Conservation (phyloP, 2,329 filamentous ascomycete species). For the Davidsoniella neocaledoniae region DNA sequence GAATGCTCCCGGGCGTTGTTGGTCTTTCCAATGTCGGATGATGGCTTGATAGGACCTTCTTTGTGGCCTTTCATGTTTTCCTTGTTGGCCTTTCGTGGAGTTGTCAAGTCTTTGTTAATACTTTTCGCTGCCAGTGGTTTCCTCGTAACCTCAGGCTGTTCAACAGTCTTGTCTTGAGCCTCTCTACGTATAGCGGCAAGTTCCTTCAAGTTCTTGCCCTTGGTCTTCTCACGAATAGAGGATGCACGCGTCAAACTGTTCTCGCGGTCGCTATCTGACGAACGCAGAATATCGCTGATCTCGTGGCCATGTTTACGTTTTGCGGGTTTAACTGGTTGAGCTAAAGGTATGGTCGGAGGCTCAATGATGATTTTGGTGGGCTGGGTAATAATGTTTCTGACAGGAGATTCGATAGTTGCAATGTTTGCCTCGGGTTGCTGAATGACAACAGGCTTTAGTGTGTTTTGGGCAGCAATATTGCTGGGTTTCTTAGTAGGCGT, state of each 20-base stretch:
- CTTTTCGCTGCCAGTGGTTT: slow-evolving; percentile 39
- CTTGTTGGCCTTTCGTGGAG: slow-evolving; percentile 1
- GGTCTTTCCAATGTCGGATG: not conserved
- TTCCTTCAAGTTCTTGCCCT: slow-evolving; percentile 30
- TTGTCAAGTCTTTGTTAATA: slow-evolving; percentile 38
- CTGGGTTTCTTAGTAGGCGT: slow-evolving; percentile 9
- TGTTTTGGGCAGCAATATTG: slow-evolving; percentile 1
- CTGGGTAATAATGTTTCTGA: not conserved
- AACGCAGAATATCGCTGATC: not conserved
- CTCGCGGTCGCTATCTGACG: slow-evolving; percentile 5
- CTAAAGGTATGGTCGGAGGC: not conserved
- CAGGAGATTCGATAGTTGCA: not conserved
- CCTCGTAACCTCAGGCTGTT: slow-evolving; percentile 19
- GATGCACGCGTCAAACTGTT: slow-evolving; percentile 4
- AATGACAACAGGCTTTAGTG: not conserved
- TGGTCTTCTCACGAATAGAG: slow-evolving; percentile 18
- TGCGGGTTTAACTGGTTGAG: not conserved
- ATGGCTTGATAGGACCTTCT: not conserved
- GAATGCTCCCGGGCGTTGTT: not conserved
- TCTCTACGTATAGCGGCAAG: slow-evolving; percentile 27
- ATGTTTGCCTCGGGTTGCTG: not conserved
- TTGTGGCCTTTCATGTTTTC: slow-evolving; percentile 3
- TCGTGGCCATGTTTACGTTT: slow-evolving; percentile 11
- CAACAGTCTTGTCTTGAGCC: slow-evolving; percentile 18
- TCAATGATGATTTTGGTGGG: not conserved